phyloP scores from a whole-genome alignment of 352 stramenopile genomes.

The Pythium aquatile region DNA sequence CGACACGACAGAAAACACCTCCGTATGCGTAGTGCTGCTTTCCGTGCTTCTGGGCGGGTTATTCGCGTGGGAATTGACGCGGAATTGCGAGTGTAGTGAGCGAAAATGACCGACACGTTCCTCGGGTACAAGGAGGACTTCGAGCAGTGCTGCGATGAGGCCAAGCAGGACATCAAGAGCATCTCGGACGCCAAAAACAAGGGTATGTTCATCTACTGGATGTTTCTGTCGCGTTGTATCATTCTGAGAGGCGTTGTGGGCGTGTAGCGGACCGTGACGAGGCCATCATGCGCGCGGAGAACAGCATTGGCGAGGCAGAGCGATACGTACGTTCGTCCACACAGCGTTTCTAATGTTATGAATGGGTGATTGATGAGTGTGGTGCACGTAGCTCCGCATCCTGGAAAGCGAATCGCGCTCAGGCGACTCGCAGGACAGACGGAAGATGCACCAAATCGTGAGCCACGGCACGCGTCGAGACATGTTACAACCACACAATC shows the following conservation, averaged over 20 bases:
- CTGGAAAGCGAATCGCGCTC: conserved; percentile 80
- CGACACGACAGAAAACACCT: background rate
- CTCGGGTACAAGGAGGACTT: conserved; percentile 84
- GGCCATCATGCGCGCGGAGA: conserved; percentile 48
- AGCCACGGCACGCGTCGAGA: background rate
- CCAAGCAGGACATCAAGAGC: conserved; percentile 64
- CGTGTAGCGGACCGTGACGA: conserved; percentile 45
- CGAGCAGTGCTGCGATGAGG: conserved; percentile 80
- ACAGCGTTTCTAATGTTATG: background rate
- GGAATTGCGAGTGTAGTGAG: conserved; percentile 1
- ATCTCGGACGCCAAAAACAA: conserved; percentile 43
- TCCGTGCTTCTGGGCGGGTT: background rate
- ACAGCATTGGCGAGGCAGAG: conserved; percentile 75
- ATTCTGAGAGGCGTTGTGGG: background rate
- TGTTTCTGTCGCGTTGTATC: background rate
- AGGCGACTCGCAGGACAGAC: conserved; percentile 73
- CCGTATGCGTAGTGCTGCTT: background rate
- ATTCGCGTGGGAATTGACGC: conserved; percentile 4
- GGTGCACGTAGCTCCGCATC: conserved; percentile 55
- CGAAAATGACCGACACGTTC: conserved; percentile 74
- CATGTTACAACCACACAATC: background rate
- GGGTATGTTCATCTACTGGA: conserved; percentile 2
- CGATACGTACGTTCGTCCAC: conserved; percentile 48
- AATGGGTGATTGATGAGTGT: too few species aligned
- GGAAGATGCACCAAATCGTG: conserved; percentile 80